These are phyloP conservation scores for Vanderwaltozyma yarrowii DNA, from an alignment of 805 yeast genomes.

Conservation along the genomic window DNA sequence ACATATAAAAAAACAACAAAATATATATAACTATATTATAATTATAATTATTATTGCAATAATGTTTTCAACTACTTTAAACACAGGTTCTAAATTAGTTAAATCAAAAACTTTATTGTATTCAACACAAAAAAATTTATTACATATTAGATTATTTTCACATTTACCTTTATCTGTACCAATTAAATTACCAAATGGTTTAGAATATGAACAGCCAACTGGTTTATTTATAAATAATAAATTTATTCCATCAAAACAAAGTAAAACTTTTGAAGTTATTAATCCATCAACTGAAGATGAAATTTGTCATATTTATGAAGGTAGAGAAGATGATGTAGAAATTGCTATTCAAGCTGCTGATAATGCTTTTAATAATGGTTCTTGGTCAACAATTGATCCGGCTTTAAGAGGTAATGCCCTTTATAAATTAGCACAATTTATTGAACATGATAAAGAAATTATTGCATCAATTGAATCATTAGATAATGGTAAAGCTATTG, in stretches of 20 bases:
- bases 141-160: slow-evolving; percentile 8
- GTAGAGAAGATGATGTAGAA: slow-evolving; percentile 66
- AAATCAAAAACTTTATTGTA: not conserved
- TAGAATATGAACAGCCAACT: slow-evolving; percentile 60
- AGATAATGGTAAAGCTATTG: slow-evolving; percentile 82
- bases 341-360: slow-evolving; percentile 79
- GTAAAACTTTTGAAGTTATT: slow-evolving; percentile 51
- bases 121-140: no score
- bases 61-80: no score
- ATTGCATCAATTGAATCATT: slow-evolving; percentile 76
- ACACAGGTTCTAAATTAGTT: not conserved
- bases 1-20: no score
- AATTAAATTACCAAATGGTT: slow-evolving; percentile 60
- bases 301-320: slow-evolving; percentile 55
- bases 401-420: slow-evolving; percentile 51
- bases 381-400: slow-evolving; percentile 66
- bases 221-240: slow-evolving; percentile 72
- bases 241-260: slow-evolving; percentile 48
- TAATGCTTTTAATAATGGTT: slow-evolving; percentile 52
- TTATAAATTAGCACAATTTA: slow-evolving; percentile 63
- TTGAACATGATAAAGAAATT: slow-evolving; percentile 64
- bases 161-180: slow-evolving; percentile 37
- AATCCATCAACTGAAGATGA: slow-evolving; percentile 66
- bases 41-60: no score
- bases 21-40: no score